Conservation (phyloP, 345 rosid genomes). For the Populus pruinosa region DNA sequence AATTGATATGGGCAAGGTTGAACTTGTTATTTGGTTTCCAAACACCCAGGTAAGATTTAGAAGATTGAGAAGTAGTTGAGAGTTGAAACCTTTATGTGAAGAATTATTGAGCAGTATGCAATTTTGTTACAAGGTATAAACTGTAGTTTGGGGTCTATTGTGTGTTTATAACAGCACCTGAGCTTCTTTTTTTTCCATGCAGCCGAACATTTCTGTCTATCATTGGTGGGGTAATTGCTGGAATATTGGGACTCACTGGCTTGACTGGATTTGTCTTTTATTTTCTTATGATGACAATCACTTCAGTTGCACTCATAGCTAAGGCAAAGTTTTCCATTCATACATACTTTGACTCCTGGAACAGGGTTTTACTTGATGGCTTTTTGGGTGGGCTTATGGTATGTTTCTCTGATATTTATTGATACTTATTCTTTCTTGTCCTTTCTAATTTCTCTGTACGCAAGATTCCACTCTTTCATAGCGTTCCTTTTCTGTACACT, state of each 20-base stretch:
- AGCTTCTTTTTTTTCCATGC: conserved; percentile 25
- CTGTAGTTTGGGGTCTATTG: neutral
- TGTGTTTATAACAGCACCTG: neutral
- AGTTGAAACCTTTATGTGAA: neutral
- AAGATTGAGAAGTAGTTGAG: neutral
- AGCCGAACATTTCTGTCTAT: conserved; percentile 95
- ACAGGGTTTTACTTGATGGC: conserved; percentile 68
- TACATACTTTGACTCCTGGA: conserved; percentile 80
- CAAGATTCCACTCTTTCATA: neutral
- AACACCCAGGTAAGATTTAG: neutral
- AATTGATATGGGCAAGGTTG: neutral
- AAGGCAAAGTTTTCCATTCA: conserved; percentile 78
- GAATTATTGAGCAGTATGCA: neutral
- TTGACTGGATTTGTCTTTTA: conserved; percentile 74
- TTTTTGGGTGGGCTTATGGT: conserved; percentile 93
- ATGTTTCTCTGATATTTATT: conserved; percentile 17
- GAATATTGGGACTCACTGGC: conserved; percentile 84
- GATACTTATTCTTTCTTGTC: neutral
- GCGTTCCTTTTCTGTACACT: neutral
- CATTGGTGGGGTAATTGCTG: conserved; percentile 85
- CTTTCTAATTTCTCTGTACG: neutral
- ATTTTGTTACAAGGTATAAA: neutral
- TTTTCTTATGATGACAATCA: conserved; percentile 75
- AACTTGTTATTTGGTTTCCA: neutral
- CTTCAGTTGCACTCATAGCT: conserved; percentile 77